phyloP scores from a whole-genome alignment of 805 yeast species.

The Zygoascus flipseniorum region DNA sequence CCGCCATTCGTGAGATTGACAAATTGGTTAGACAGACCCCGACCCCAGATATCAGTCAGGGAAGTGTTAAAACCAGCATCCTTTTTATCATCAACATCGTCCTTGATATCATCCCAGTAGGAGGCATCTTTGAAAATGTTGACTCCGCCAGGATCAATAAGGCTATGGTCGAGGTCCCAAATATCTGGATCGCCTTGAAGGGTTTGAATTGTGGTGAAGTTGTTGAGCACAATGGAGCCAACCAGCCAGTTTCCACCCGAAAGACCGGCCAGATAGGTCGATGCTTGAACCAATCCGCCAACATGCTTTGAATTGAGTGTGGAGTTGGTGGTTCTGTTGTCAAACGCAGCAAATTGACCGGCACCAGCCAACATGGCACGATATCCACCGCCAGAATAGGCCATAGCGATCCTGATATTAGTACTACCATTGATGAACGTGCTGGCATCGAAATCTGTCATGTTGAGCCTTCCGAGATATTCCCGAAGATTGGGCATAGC shows the following conservation, averaged over 20 bases:
- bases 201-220: constrained; percentile 62
- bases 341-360: constrained; percentile 72
- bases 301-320: constrained; percentile 39
- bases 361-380: constrained; percentile 85
- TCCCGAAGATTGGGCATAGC: constrained; percentile 35
- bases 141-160: constrained; percentile 55
- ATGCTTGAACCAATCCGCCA: constrained; percentile 65
- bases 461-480: constrained; percentile 37
- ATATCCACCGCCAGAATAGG: constrained; percentile 84
- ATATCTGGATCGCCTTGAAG: constrained; percentile 41
- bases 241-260: constrained; percentile 84
- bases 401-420: constrained; percentile 30
- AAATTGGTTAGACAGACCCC: constrained; percentile 65
- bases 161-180: constrained; percentile 62
- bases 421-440: constrained; percentile 24
- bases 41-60: constrained; percentile 76
- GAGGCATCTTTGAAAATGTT: constrained; percentile 43
- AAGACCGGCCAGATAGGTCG: constrained; percentile 66
- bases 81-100: constrained; percentile 45
- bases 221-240: constrained; percentile 58
- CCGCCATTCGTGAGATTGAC: constrained; percentile 55
- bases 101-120: constrained; percentile 38
- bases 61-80: constrained; percentile 63
- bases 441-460: constrained; percentile 41
- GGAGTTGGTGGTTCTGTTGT: constrained; percentile 54